Percentiles rank a stretch among this genome's conserved stretches.
phyloP scores from a whole-genome alignment of 2,329 filamentous ascomycete genomes.

The Chaetomium strumarium region DNA sequence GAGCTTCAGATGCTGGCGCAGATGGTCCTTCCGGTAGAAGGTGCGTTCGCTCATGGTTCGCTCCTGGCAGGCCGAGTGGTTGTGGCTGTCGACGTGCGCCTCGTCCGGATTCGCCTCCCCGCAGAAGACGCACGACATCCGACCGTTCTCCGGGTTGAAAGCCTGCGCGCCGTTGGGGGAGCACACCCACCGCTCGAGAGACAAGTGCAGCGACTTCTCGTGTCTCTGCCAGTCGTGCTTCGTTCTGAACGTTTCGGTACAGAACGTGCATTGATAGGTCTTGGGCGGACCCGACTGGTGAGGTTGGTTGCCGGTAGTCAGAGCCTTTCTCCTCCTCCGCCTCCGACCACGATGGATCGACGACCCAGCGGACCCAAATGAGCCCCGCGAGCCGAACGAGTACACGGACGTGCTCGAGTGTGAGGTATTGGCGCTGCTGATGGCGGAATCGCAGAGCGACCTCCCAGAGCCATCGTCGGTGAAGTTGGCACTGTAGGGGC shows the following conservation, averaged over 20 bases:
- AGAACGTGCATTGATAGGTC: constrained; percentile 63
- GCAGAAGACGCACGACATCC: constrained; percentile 54
- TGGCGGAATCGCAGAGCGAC: constrained; percentile 55
- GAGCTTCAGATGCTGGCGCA: constrained; percentile 59
- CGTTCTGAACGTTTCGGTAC: constrained; percentile 60
- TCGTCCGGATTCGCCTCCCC: constrained; percentile 49
- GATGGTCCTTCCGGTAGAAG: constrained; percentile 61
- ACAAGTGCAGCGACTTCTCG: constrained; percentile 61
- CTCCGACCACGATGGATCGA: constrained; percentile 41
- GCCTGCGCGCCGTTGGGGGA: constrained; percentile 51
- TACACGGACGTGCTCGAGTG: constrained; percentile 56
- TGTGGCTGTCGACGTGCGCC: constrained; percentile 53
- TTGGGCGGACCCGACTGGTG: constrained; percentile 39
- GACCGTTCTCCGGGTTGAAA: constrained; percentile 54
- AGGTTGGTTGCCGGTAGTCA: constrained; percentile 16
- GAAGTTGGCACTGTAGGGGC: constrained; percentile 50
- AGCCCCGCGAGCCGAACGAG: constrained; percentile 48
- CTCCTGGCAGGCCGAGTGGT: constrained; percentile 60
- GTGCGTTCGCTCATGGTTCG: constrained; percentile 55
- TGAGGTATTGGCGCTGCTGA: constrained; percentile 55
- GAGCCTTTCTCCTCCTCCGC: constrained; percentile 44
- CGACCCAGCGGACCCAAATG: constrained; percentile 29
- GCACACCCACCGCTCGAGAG: constrained; percentile 61
- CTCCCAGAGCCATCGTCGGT: constrained; percentile 56
- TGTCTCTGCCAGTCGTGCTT: constrained; percentile 68